Evolutionary conservation across 192 early-diverging fungal species (phyloP), one percentile per base, ranked within the genome.

Genomic region (Dispira parvispora): DNA sequence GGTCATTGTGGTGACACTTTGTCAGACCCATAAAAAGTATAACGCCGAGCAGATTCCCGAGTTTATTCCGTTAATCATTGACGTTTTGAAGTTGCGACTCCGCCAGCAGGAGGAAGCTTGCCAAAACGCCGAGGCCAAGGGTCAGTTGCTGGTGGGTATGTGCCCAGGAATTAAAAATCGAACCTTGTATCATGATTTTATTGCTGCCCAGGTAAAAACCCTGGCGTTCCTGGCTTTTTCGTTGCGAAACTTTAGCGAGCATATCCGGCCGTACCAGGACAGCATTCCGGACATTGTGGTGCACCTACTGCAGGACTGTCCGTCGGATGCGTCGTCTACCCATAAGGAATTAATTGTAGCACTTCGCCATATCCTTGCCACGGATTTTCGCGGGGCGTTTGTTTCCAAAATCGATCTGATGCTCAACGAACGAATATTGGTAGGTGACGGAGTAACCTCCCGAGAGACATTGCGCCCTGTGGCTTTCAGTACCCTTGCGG

Each of bases 211-310:
- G 78, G 90, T 94, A 45, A 99, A 99, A 80, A 99, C 96, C 26
- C 85, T 97, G 71, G 95, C 94, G 10, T 99, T 98, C 66, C 71
- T 99, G 57, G 94, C 95, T 3, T 98, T 94, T 73, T 90, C 97
- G 64, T 76, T 94, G 54, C 79, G 89, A 26, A 88, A 83, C 43
- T 96, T 91, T 45, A 80, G 84, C 8, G 62, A 70, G 26, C 67
- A 79, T 14, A 65, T 95, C 57, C 71, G 80, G 46, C 85, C 87
- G 45, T 82, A 86, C 67, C 80, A 91, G 66, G 77, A 88, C 25
- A 74, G 78, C 14, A 90, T 99, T 57, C 92, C 96, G 1, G 83
- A 90, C 20, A 84, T 92, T 63, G 89, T 96, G 2, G 79, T 97
- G 43, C 78, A 84, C 10, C 73, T 99, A 20, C 75, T 99, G 72